phyloP scores from a whole-genome alignment of 164 flowering plant species.

The Protea cynaroides region DNA sequence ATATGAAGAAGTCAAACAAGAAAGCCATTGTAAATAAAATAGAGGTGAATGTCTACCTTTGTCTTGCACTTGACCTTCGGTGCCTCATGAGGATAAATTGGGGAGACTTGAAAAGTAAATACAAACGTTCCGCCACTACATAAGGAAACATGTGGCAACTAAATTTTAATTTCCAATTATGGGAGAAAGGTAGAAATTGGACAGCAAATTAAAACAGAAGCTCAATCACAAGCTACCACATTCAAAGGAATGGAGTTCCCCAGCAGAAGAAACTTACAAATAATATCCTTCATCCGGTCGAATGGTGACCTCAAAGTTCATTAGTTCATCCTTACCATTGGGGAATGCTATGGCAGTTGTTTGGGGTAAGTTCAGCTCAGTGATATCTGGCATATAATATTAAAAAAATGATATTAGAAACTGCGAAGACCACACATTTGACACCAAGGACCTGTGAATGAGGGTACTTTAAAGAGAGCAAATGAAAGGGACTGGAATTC shows the following conservation, averaged over 20 bases:
- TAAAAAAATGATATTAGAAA: not conserved
- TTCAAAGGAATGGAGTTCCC: not conserved
- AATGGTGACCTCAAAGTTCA: conserved; percentile 65
- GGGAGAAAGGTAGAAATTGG: not conserved
- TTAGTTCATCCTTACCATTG: conserved; percentile 65
- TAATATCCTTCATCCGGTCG: conserved; percentile 76
- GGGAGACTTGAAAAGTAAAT: conserved; percentile 59
- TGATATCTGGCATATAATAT: conserved; percentile 40
- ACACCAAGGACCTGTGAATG: too few species aligned
- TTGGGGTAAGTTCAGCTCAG: conserved; percentile 60
- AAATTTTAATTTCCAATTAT: not conserved
- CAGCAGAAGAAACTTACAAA: conserved; percentile 30
- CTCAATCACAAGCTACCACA: too few species aligned
- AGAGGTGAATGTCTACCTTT: conserved; percentile 34
- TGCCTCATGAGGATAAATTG: conserved; percentile 71
- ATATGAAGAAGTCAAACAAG: not conserved
- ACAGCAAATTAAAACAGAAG: not conserved
- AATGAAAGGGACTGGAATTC: too few species aligned
- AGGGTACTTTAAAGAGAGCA: too few species aligned
- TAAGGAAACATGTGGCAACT: not conserved
- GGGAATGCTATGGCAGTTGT: conserved; percentile 54
- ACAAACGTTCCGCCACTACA: conserved; percentile 56
- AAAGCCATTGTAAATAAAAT: not conserved
- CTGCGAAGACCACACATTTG: not conserved
- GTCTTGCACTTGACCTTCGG: conserved; percentile 85